These are phyloP conservation scores for Murraya paniculata DNA, from an alignment of 345 rosid genomes.

Conservation along the genomic window DNA sequence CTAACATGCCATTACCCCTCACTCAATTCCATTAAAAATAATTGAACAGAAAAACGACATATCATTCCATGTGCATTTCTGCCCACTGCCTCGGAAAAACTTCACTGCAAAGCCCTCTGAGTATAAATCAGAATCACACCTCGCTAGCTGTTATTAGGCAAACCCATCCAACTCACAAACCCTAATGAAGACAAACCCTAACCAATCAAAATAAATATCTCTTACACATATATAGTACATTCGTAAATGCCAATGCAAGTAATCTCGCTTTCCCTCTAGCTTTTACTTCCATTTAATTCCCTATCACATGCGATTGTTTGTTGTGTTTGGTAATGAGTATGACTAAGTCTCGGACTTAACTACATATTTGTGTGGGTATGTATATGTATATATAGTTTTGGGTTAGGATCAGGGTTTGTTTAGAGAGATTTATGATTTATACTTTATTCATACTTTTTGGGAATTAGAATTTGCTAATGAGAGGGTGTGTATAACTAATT, in stretches of 20 bases:
- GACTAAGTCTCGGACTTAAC: slow-evolving; percentile 14
- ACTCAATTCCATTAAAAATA: slow-evolving; percentile 22
- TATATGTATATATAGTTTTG: background rate
- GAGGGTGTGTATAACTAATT: slow-evolving; percentile 6
- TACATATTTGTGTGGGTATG: too few species aligned
- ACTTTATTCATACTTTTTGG: slow-evolving; percentile 5
- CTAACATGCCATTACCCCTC: slow-evolving; percentile 37
- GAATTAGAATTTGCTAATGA: slow-evolving; percentile 1
- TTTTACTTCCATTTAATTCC: slow-evolving; percentile 2
- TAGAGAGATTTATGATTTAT: background rate
- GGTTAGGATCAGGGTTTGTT: slow-evolving; percentile 22
- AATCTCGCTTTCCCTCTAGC: slow-evolving; percentile 32
- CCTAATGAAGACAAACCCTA: slow-evolving; percentile 32
- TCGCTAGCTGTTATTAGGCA: slow-evolving; percentile 17
- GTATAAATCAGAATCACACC: slow-evolving; percentile 19
- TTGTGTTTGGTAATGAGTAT: slow-evolving; percentile 7
- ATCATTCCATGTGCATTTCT: slow-evolving; percentile 54
- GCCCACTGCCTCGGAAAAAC: slow-evolving; percentile 15
- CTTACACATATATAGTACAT: slow-evolving; percentile 29
- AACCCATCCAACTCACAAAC: slow-evolving; percentile 27
- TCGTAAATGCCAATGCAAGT: slow-evolving; percentile 28
- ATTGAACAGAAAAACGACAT: slow-evolving; percentile 38
- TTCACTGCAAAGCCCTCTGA: slow-evolving; percentile 1
- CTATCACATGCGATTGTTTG: slow-evolving; percentile 14
- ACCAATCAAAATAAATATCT: slow-evolving; percentile 26